Conservation (phyloP, 805 yeast species). For the Hanseniaspora hatyaiensis region DNA sequence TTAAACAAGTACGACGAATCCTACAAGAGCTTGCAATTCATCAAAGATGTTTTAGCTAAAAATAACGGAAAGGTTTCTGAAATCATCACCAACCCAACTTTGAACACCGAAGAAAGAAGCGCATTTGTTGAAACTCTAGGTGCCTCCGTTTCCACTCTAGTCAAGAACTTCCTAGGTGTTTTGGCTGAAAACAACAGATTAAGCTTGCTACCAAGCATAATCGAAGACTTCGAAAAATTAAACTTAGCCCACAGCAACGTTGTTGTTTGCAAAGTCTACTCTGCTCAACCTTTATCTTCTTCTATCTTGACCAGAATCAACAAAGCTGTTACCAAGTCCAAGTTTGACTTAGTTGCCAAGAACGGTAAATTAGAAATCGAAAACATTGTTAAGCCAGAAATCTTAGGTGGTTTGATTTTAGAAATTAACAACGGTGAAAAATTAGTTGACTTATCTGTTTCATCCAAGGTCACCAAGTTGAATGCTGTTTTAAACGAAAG, state of each 20-base stretch:
- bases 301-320: constrained; percentile 68
- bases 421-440: constrained; percentile 75
- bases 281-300: constrained; percentile 73
- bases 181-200: constrained; percentile 93
- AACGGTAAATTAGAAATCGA: constrained; percentile 76
- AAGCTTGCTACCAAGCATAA: constrained; percentile 50
- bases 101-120: constrained; percentile 63
- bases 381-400: constrained; percentile 77
- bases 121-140: constrained; percentile 52
- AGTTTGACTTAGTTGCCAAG: constrained; percentile 54
- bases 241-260: constrained; percentile 84
- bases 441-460: constrained; percentile 85
- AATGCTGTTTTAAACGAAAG: constrained; percentile 82
- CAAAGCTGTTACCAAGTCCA: constrained; percentile 61
- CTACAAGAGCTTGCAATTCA: constrained; percentile 47
- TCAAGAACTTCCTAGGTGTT: constrained; percentile 67
- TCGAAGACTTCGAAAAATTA: constrained; percentile 60
- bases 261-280: constrained; percentile 85
- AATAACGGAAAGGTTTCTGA: constrained; percentile 52
- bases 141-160: constrained; percentile 31
- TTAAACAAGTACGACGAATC: constrained; percentile 64
- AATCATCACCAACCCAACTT: constrained; percentile 70
- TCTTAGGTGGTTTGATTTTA: constrained; percentile 89
- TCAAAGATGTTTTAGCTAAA: constrained; percentile 40
- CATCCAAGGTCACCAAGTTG: constrained; percentile 73